phyloP scores from a whole-genome alignment of 805 yeast species.

The Metahyphopichia silvanorum region DNA sequence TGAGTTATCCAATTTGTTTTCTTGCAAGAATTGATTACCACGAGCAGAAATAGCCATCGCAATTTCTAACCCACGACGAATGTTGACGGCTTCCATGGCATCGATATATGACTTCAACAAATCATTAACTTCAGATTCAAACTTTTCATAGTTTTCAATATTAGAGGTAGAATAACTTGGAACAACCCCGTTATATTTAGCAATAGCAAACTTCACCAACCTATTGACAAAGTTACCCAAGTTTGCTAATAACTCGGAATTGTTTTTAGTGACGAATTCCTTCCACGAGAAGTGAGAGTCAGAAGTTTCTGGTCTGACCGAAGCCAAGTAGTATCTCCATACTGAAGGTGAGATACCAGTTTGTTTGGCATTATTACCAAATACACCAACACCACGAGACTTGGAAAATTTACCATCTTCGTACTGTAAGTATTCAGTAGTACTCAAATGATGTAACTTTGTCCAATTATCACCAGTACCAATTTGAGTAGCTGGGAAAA shows the following conservation, averaged over 20 bases:
- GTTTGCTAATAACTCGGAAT: constrained; percentile 90
- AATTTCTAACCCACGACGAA: constrained; percentile 85
- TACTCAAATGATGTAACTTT: constrained; percentile 80
- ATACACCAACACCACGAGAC: constrained; percentile 97
- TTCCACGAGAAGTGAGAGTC: constrained; percentile 98
- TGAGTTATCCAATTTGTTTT: constrained; percentile 88
- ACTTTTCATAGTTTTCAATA: constrained; percentile 43
- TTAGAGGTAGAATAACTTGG: constrained; percentile 58
- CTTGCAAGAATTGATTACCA: constrained; percentile 95
- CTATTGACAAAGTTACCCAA: constrained; percentile 97
- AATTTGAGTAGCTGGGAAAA: constrained; percentile 88
- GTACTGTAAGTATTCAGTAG: constrained; percentile 95
- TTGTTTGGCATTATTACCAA: constrained; percentile 95
- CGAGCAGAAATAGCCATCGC: constrained; percentile 91
- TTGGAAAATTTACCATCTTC: constrained; percentile 98
- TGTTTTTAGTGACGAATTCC: constrained; percentile 91
- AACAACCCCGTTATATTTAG: constrained; percentile 88
- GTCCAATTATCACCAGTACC: constrained; percentile 93
- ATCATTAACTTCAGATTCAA: constrained; percentile 56
- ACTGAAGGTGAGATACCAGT: constrained; percentile 89
- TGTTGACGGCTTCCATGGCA: constrained; percentile 73
- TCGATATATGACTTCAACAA: constrained; percentile 60
- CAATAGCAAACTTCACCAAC: constrained; percentile 80
- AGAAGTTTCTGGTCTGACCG: constrained; percentile 90
- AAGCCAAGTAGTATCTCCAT: constrained; percentile 95